Base-by-base conservation (phyloP, 345 rosid genomes). In the Melaleuca quinquenervia region DNA sequence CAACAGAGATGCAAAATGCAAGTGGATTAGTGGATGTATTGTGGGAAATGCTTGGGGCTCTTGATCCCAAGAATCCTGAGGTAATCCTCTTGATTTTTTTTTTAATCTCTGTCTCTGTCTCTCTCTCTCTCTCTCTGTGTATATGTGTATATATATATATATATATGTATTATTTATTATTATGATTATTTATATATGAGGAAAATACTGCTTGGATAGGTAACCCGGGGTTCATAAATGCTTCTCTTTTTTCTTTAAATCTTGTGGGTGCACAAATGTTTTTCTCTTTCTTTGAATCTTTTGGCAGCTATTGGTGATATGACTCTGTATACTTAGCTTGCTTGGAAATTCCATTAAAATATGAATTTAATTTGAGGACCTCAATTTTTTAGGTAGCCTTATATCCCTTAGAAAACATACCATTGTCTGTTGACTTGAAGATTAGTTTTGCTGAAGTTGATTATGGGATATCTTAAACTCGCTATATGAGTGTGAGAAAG, bases 11-110 rank as follows among this genome's bases (percentile, higher is more conserved):
- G 90, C 93, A 93, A 90, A 94, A 85, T 85, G 99, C 98, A 80
- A 88, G 41, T 83, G 96, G 95, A 84, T 64, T 94, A 75, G 94
- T 95, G 51, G 98, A 94, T 90, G 91, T 97, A 82, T 90, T 97
- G 88, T 88, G 83, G 87, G 99, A 97, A 91, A 96, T 97, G 95
- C 96, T 97, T 80, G 89, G 94, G 84, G 98, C 98, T 82, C 87
- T 97, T 90, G 98, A 96, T 91, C 95, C 98, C 49, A 94, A 90
- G 88, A 92, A 88, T 82, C 93, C 94, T 48, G 95, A 92, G 99
- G 99, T 97, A 86, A 54, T 60, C 53, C 84, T 82, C 24, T 29
- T 29, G 82, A 75, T 84, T n/a, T n/a, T 84, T 5, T 70, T 7
- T 52, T 20, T 52, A 51, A 51, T 22, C n/a, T 54, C 58, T 54